Conservation (phyloP, 2,329 filamentous ascomycete genomes). For the Xylariomycetidae sp. region DNA sequence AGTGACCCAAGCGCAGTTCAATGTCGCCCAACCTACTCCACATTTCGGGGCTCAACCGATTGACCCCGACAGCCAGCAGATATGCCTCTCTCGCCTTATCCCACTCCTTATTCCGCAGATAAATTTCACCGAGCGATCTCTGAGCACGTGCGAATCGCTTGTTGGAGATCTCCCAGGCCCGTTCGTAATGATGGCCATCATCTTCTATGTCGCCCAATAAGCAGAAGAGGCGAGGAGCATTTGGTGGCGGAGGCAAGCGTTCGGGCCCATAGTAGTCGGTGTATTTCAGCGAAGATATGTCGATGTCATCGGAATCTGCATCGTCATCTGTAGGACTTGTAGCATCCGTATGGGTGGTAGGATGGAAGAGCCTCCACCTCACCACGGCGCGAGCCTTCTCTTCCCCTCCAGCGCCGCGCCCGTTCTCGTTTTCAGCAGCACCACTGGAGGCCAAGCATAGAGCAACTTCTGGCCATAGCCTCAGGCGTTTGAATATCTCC, state of each 20-base stretch:
- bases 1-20: constrained; percentile 69
- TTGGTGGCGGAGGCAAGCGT: constrained; percentile 63
- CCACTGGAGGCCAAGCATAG: constrained; percentile 69
- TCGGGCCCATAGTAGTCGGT: constrained; percentile 56
- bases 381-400: constrained; percentile 75
- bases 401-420: constrained; percentile 55
- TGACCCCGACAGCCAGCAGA: constrained; percentile 67
- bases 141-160: constrained; percentile 81
- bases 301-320: constrained; percentile 35
- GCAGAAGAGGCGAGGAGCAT: constrained; percentile 84
- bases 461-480: constrained; percentile 92
- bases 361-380: constrained; percentile 71
- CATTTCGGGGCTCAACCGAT: constrained; percentile 72
- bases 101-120: constrained; percentile 61
- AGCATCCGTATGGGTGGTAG: constrained; percentile 43
- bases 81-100: constrained; percentile 71
- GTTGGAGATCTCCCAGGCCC: constrained; percentile 81
- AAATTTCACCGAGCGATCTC: constrained; percentile 75
- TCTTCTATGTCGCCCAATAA: constrained; percentile 87
- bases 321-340: constrained; percentile 16
- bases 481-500: constrained; percentile 89
- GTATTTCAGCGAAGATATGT: constrained; percentile 50
- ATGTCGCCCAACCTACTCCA: constrained; percentile 93
- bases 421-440: constrained; percentile 51
- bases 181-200: constrained; percentile 68